Evolutionary conservation across 345 rosid species (phyloP).

Genomic region (Balakata baccata): DNA sequence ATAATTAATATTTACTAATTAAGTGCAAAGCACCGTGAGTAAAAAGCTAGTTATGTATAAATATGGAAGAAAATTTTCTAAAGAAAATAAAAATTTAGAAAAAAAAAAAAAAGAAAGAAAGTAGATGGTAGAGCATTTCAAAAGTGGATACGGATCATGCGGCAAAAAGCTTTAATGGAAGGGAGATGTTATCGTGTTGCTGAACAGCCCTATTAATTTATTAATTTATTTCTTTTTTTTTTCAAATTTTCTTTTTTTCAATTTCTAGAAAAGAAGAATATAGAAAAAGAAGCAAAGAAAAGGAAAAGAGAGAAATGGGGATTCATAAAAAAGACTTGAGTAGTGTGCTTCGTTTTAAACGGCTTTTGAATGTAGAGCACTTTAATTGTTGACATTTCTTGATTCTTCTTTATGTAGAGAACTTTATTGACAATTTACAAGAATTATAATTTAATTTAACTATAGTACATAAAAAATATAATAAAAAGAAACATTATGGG

Average conservation of each 20-base stretch:
- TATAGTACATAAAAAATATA: not conserved
- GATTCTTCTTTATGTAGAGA: constrained; percentile 13
- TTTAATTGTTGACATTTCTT: constrained; percentile 27
- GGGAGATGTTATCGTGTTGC: constrained; percentile 7
- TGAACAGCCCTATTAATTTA: constrained; percentile 21
- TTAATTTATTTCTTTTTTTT: not conserved
- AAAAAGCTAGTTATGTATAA: too few relatives aligned
- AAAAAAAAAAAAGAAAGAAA: too few relatives aligned
- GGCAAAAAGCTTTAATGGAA: constrained; percentile 39
- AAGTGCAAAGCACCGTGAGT: too few relatives aligned
- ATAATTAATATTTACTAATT: too few relatives aligned
- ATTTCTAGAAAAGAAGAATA: constrained; percentile 7
- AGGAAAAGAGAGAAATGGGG: constrained; percentile 3
- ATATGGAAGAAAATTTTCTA: not conserved
- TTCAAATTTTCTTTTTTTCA: not conserved
- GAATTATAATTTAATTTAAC: not conserved
- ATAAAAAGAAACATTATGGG: not conserved
- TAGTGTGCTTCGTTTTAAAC: constrained; percentile 22
- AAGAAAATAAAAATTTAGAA: too few relatives aligned
- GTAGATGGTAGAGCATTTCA: constrained; percentile 19
- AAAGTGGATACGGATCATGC: constrained; percentile 47
- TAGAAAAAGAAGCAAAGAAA: constrained; percentile 20
- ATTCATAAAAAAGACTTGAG: constrained; percentile 11
- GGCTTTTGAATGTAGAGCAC: constrained; percentile 14
- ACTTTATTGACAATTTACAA: constrained; percentile 28